Evolutionary conservation across 2,329 filamentous ascomycete genomes (phyloP), one percentile per base, ranked within the genome.

Genomic region (Dendrostoma leiphaemia): DNA sequence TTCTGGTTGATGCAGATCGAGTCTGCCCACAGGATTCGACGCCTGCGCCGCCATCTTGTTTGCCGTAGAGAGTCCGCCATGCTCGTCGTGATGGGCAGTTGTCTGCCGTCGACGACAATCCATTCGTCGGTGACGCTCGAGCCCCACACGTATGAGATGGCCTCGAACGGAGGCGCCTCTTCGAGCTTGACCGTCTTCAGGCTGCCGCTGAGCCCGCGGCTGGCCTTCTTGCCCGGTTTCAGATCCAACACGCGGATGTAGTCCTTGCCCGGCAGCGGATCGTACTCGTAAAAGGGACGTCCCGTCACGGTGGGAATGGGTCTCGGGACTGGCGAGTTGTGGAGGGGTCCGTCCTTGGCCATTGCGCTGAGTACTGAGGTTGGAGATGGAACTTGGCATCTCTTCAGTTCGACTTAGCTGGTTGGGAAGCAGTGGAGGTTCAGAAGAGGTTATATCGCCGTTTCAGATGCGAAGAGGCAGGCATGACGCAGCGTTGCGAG

Each of bases 1-100:
- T 38, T 24, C 17, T 52, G 49, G 12, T 52, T 46, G 40, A 52
- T 52, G n/a, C 49, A 52, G 13, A 52, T 38, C 4, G 41, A 45
- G 13, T 46, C 41, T 2, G 23, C 31, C 49, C 41, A 46, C 8
- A 46, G 15, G 9, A 31, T n/a, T 10, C 13, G 19, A 9, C 29
- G 4, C 13, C 2, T 26, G 3, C 26, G 5, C 19, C 17, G 17
- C 6, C 26, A 13, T 7, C 45, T 48, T n/a, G 45, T 23, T 26
- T 43, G 48, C 21, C 4, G 6, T 6, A 50, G 17, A 6, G 37
- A 23, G 5, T 26, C 17, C n/a, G 23, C 19, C 48, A 50, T 19
- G 23, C 35, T 50, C 2, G 21, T 37, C n/a, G 48, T 41, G 35
- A 50, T 40, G 6, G 37, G 17, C n/a, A 50, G 24, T 13, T 9